Base-by-base conservation (phyloP, 768 basidiomycete genomes). In the Serendipita vermifera region DNA sequence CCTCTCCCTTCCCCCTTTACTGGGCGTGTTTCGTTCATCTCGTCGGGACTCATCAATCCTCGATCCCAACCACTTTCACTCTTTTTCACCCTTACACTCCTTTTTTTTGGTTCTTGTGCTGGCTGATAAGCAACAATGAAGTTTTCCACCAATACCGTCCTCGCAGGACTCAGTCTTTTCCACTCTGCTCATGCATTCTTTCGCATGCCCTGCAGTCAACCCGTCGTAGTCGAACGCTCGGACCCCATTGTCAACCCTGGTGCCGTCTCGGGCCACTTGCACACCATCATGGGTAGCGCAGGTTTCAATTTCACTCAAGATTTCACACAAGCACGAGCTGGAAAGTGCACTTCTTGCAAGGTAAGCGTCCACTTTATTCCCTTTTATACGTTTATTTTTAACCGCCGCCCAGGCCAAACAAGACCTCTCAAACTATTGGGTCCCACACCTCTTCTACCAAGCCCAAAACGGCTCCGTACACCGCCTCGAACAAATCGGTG, bases 181-280 rank as follows among this genome's bases (percentile, higher is more conserved):
- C 35, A 36, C 9, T 36, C 35, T n/a, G 35, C 35, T 36, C 35
- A 36, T 26, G 55, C 56, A 6, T 57, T 57, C 33, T 57, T 57
- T 33, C 56, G 56, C 43, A 43, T 57, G 56, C 24, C 24, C 14
- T 57, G 56, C 41, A 32, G 41, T 2, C 56, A 57, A 24, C 56
- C 56, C 32, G 56, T 57, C 43, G 46, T 46, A 13, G 43, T 51
- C 33, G 43, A 33, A 27, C 40, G 56, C 32, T 27, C 41, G 6
- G 56, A 57, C 43, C 56, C 56, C 39, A 43, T 17, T 29, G 56
- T 57, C 41, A 57, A 32, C 38, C 43, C 56, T 32, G 56, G 56
- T 20, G 3, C 43, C 32, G 38, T 57, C 7, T 38, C 56, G 9
- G 29, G 43, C 38, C 56, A 57, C 36, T 17, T 57, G 20, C 56